Evolutionary conservation across 2,329 filamentous ascomycete genomes (phyloP).

Genomic region (Fusarium mundagurra): DNA sequence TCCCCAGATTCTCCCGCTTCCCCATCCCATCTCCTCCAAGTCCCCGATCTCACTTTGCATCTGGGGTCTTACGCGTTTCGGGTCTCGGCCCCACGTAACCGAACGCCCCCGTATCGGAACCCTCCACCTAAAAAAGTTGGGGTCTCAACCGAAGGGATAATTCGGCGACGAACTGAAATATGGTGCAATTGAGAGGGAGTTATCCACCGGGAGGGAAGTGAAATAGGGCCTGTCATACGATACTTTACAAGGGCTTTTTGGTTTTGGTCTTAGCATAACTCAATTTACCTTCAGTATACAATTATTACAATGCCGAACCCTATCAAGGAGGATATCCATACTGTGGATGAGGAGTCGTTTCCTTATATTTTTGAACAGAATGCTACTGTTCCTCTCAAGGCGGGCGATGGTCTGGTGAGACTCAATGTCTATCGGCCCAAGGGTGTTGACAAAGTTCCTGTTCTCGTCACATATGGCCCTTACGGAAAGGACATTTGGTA

Average conservation of each 20-base stretch:
- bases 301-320: conserved; percentile 42
- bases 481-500: conserved; percentile 80
- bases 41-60: neutral
- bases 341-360: conserved; percentile 38
- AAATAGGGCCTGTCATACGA: conserved; percentile 5
- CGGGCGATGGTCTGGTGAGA: neutral
- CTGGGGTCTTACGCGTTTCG: neutral
- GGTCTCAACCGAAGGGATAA: neutral
- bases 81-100: conserved; percentile 29
- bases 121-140: conserved; percentile 11
- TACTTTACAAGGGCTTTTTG: neutral
- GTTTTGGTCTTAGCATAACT: neutral
- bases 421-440: conserved; percentile 15
- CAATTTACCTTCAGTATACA: neutral
- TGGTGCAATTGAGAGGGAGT: neutral
- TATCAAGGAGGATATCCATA: conserved; percentile 42
- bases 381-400: conserved; percentile 19
- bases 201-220: neutral
- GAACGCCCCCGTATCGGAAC: conserved; percentile 16
- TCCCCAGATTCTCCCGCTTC: neutral
- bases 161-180: neutral
- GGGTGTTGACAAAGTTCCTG: conserved; percentile 53
- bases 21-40: neutral
- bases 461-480: conserved; percentile 76
- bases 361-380: conserved; percentile 32